Base-by-base conservation (phyloP, 1,139 yeast species). In the Magnusiomyces ingens region DNA sequence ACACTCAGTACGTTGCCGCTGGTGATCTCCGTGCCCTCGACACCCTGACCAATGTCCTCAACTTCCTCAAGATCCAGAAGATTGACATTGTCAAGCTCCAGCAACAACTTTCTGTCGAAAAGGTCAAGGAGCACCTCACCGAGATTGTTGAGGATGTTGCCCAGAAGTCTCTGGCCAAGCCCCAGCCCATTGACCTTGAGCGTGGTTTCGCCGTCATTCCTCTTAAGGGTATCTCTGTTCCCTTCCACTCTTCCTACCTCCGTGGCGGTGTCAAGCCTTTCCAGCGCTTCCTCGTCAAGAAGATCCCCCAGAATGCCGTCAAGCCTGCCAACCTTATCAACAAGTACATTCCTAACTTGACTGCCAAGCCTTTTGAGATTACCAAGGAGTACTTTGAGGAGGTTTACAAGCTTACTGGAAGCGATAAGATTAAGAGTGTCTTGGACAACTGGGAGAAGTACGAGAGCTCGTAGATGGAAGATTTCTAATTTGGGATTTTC, bases 161-260 rank as follows among this genome's bases (percentile, higher is more conserved):
- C 49, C 81, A 82, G 69, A 82, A 86, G 71, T 81, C 96, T 12
- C 53, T 71, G 53, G 95, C 87, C 56, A 93, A 94, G 76, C 90
- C 94, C 54, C 98, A 91, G 77, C 98, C 98, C 64, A 88, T 93
- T 69, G 96, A 91, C 54, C 80, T 94, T 67, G 95, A 93, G 75
- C 85, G 99, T 76, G 99, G 99, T 42, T 93, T 87, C 65, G 98
- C 99, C 49, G 94, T 94, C 66, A 93, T 93, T 64, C 99, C 99
- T 70, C 82, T 93, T 71, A 91, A 87, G 79, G 99, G 99, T 64
- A 93, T 93, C 63, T 89, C 96, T 29, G 99, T 93, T 67, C 99
- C 99, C 58, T 93, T 93, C 97, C 99, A 94, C 75, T 90, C 97
- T 45, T 85, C 96, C 38, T 93, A 94, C 77, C 80, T 93, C 76